Evolutionary conservation across 306 rosid species (phyloP), one percentile per base, ranked within the genome.

Genomic region (Macrotyloma uniflorum): DNA sequence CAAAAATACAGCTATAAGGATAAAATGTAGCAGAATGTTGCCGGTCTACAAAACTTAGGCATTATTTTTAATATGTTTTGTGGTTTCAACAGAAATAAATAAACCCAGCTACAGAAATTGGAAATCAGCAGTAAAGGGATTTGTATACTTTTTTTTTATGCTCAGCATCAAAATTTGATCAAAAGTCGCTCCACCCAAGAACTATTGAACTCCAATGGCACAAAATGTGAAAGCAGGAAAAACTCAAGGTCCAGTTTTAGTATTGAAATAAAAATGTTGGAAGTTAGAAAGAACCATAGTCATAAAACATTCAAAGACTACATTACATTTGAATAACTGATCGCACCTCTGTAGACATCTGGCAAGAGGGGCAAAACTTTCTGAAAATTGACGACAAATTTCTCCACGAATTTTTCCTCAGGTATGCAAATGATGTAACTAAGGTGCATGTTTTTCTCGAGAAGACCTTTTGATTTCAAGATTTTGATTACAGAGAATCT

Each of bases 391-490:
- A 5, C 8, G 28, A 75, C 79, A 75, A 11, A 75, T 14, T 15
- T 19, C 49, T 46, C 19, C 32, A 43, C 30, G 33, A 62, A 62
- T 0, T 3, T 18, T 7, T 45, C 14, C 23, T 62, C 62, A 4
- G 16, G 19, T 47, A 8, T 0, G 4, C 5, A 4, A 13, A 75
- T 50, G 13, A 75, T 28, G 58, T 23, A 1, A 49, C 64, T 1
- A 7, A 63, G 4, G 12, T 18, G 2, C 18, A 47, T 0, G 9
- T 15, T 22, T 8, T 62, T 47, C 62, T 20, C 8, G 8, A 49
- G 7, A 50, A 75, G 46, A 14, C 72, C 72, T 22, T 26, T 67
- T 13, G 80, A 64, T 63, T 33, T 47, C 72, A 63, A 76, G n/a
- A 53, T 22, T 40, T 49, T 67, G 15, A 76, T 10, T 1, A 64